These are phyloP conservation scores for Gynandropsis gynandra DNA, from an alignment of 345 rosid species.

Conservation along the genomic window DNA sequence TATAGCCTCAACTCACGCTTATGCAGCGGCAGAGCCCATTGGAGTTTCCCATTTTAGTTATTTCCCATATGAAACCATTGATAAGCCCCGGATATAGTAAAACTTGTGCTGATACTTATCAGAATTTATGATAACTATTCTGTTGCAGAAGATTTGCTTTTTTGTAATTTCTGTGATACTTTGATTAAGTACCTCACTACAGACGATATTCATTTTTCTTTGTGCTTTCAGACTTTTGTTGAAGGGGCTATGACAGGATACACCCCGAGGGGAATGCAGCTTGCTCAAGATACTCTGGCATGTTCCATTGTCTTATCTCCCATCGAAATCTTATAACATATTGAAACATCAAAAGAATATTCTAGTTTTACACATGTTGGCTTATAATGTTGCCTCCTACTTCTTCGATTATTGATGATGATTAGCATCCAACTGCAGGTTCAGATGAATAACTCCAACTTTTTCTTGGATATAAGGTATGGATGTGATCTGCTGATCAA, in stretches of 20 bases:
- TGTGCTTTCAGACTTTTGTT: slow-evolving; percentile 50
- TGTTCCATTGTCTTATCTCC: slow-evolving; percentile 6
- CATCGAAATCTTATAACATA: not conserved
- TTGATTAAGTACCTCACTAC: not conserved
- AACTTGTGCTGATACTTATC: too few relatives aligned
- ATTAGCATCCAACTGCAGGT: slow-evolving; percentile 35
- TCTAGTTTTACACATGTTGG: not conserved
- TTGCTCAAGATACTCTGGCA: slow-evolving; percentile 85
- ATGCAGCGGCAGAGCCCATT: too few relatives aligned
- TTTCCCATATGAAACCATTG: too few relatives aligned
- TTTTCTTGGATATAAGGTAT: slow-evolving; percentile 43
- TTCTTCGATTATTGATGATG: slow-evolving; percentile 1
- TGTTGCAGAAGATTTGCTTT: too few relatives aligned
- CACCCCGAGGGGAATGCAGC: slow-evolving; percentile 80
- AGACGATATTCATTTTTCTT: slow-evolving; percentile 1
- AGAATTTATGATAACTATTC: too few relatives aligned
- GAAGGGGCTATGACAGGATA: slow-evolving; percentile 89
- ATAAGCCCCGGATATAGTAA: too few relatives aligned
- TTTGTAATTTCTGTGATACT: too few relatives aligned
- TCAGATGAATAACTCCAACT: slow-evolving; percentile 48
- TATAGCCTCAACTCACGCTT: too few relatives aligned
- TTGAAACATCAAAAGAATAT: not conserved
- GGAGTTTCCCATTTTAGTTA: too few relatives aligned
- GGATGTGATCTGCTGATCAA: slow-evolving; percentile 72
- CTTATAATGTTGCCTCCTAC: slow-evolving; percentile 7